These are phyloP conservation scores for Sarocladium strictum DNA, from an alignment of 2,329 filamentous ascomycete genomes.

Conservation along the genomic window DNA sequence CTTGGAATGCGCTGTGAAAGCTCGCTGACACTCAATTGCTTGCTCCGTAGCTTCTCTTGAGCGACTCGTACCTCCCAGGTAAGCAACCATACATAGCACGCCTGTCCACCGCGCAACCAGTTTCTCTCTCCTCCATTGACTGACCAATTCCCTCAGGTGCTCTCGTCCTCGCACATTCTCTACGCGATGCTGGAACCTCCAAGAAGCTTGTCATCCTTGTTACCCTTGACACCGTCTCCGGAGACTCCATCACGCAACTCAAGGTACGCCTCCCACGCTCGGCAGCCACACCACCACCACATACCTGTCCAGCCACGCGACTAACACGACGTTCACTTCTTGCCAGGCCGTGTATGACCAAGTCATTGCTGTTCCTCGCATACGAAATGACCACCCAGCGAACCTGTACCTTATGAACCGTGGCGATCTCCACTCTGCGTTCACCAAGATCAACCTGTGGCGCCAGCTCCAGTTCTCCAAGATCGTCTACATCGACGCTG, in stretches of 20 bases:
- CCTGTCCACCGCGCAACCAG: no score
- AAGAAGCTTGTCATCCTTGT: constrained; percentile 83
- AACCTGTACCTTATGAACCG: constrained; percentile 93
- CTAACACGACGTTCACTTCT: not conserved
- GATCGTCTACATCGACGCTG: constrained; percentile 92
- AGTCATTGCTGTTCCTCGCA: constrained; percentile 74
- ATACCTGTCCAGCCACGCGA: no score
- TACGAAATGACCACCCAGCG: constrained; percentile 68
- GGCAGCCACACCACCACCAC: not conserved
- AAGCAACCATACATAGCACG: no score
- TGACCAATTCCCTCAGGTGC: constrained; percentile 55
- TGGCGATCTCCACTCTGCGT: constrained; percentile 81
- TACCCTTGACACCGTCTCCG: constrained; percentile 72
- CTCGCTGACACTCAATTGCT: constrained; percentile 1
- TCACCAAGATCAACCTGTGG: constrained; percentile 96
- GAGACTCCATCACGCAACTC: constrained; percentile 71
- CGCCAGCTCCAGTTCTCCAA: constrained; percentile 82
- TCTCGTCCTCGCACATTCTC: constrained; percentile 86
- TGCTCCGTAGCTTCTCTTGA: constrained; percentile 70
- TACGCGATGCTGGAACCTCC: constrained; percentile 81
- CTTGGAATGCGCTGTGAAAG: constrained; percentile 5
- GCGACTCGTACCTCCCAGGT: constrained; percentile 91
- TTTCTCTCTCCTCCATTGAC: not conserved
- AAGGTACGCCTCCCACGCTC: constrained; percentile 44
- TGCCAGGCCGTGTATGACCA: constrained; percentile 76